Evolutionary conservation across 2,329 filamentous ascomycete genomes (phyloP).

Genomic region (Penicillium nordicum): DNA sequence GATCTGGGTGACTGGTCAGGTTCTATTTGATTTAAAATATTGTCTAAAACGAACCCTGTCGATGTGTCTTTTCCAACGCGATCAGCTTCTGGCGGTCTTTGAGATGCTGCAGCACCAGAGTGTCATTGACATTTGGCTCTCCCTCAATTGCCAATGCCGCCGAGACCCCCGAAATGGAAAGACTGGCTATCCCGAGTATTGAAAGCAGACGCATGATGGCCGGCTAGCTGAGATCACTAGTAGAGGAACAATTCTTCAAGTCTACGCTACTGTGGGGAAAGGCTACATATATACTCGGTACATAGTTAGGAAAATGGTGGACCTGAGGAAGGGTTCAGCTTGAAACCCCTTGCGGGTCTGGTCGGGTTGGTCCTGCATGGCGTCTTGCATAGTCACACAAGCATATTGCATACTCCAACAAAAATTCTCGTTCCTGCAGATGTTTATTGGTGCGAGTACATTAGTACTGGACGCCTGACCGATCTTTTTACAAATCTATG

Average conservation of each 20-base stretch:
- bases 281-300: background rate
- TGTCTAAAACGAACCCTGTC: slow-evolving; percentile 60
- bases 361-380: background rate
- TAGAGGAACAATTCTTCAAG: background rate
- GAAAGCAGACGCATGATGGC: background rate
- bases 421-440: background rate
- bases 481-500: background rate
- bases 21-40: background rate
- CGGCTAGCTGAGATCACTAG: background rate
- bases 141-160: background rate
- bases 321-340: background rate
- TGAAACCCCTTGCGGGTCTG: background rate
- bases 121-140: slow-evolving; percentile 8
- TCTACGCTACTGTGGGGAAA: too few relatives aligned
- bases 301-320: background rate
- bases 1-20: slow-evolving; percentile 11
- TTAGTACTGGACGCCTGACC: too few relatives aligned
- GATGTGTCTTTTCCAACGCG: slow-evolving; percentile 70
- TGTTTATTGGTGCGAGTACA: background rate
- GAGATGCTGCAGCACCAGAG: slow-evolving; percentile 62
- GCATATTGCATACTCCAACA: background rate
- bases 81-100: slow-evolving; percentile 70
- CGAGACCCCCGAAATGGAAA: background rate
- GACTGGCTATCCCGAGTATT: background rate
- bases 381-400: too few relatives aligned